Evolutionary conservation across 2,329 filamentous ascomycete species (phyloP).

Genomic region (Stagonosporopsis tanaceti): DNA sequence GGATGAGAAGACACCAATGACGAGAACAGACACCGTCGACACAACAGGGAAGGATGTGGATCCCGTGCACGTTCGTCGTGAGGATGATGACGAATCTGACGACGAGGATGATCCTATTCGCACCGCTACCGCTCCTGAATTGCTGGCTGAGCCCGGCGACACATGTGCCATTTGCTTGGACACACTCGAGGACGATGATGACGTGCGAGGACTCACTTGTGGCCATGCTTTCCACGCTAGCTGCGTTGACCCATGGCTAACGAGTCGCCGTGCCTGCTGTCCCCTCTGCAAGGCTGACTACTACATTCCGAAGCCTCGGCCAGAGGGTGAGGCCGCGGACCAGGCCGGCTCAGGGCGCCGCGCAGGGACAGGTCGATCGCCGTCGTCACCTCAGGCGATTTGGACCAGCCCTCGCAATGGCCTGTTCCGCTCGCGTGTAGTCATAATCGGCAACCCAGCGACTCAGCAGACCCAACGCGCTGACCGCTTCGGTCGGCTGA

Average conservation of each 20-base stretch:
- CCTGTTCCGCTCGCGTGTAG: slow-evolving; percentile 44
- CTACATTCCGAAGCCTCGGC: slow-evolving; percentile 89
- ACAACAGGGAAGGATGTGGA: slow-evolving; percentile 30
- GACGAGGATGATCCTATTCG: slow-evolving; percentile 84
- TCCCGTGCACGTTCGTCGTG: slow-evolving; percentile 33
- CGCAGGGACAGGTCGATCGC: slow-evolving; percentile 39
- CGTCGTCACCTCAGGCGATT: slow-evolving; percentile 42
- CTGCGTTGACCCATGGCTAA: slow-evolving; percentile 96
- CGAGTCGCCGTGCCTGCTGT: slow-evolving; percentile 91
- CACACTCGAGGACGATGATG: slow-evolving; percentile 90
- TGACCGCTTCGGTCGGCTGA: slow-evolving; percentile 33
- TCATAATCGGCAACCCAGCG: slow-evolving; percentile 31
- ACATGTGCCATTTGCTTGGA: slow-evolving; percentile 97
- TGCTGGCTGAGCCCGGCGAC: slow-evolving; percentile 83
- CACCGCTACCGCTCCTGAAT: slow-evolving; percentile 80
- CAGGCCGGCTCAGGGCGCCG: slow-evolving; percentile 39
- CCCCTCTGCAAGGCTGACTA: slow-evolving; percentile 98
- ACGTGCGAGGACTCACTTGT: slow-evolving; percentile 90
- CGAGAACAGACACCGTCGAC: slow-evolving; percentile 37
- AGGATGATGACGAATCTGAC: slow-evolving; percentile 66
- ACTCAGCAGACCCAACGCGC: slow-evolving; percentile 22
- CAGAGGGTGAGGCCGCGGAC: slow-evolving; percentile 59
- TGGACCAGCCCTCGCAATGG: slow-evolving; percentile 45
- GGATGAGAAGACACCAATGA: slow-evolving; percentile 19
- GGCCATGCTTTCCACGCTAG: slow-evolving; percentile 98